Percentiles rank a stretch among this genome's conserved stretches.
Evolutionary conservation across 1,139 yeast genomes (phyloP).

Genomic region (Yamadazyma diddensiae): DNA sequence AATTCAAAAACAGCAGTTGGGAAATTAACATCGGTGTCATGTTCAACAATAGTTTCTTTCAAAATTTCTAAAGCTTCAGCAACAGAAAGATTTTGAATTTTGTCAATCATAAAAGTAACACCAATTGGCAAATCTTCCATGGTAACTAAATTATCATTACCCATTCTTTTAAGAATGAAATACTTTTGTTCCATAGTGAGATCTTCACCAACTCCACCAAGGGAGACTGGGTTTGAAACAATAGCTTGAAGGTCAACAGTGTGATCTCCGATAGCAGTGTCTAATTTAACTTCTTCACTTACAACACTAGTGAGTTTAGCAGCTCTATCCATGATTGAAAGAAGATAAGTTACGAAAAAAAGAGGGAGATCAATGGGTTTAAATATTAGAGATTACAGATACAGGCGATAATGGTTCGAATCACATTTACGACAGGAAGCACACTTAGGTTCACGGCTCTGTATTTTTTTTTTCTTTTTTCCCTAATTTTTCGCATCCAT

Average conservation of each 20-base stretch:
- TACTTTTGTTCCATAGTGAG: constrained; percentile 27
- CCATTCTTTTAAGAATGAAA: constrained; percentile 24
- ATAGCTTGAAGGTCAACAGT: constrained; percentile 17
- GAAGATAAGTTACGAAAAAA: background rate
- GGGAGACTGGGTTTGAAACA: constrained; percentile 20
- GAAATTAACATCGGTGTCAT: constrained; percentile 49
- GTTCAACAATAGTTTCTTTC: constrained; percentile 35
- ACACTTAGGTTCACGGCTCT: constrained; percentile 1
- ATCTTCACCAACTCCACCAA: constrained; percentile 21
- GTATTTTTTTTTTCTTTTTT: background rate
- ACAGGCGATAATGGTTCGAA: background rate
- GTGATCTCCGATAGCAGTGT: constrained; percentile 6
- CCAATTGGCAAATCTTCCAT: constrained; percentile 32
- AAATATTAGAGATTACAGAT: background rate
- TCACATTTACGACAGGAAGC: constrained; percentile 1
- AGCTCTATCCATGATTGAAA: constrained; percentile 24
- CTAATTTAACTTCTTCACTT: constrained; percentile 8
- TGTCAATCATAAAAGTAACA: constrained; percentile 36
- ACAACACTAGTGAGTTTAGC: constrained; percentile 10
- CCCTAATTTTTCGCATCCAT: background rate
- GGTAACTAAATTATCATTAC: constrained; percentile 21
- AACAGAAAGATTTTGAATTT: constrained; percentile 31
- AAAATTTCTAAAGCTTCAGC: constrained; percentile 44
- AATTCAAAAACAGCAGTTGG: constrained; percentile 32
- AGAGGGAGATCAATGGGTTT: background rate